Percentiles rank a stretch among this genome's conserved stretches.
These are phyloP conservation scores for Neopestalotiopsis sp. DNA, from an alignment of 2,329 filamentous ascomycete species.

Conservation along the genomic window DNA sequence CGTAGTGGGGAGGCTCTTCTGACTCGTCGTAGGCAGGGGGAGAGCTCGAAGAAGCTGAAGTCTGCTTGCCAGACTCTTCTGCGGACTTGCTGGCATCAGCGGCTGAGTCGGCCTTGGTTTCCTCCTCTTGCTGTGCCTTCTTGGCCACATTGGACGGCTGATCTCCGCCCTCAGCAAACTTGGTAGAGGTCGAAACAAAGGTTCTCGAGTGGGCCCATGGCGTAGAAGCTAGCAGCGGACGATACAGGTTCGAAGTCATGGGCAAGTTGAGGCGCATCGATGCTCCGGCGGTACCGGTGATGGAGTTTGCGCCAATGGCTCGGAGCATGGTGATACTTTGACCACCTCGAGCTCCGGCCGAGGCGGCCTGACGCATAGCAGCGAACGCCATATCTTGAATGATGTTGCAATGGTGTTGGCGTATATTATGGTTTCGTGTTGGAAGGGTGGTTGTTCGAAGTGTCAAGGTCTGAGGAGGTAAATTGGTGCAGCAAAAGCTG, in stretches of 20 bases:
- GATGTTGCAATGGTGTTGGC: slow-evolving; percentile 13
- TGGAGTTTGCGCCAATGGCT: slow-evolving; percentile 2
- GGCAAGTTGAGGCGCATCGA: not conserved
- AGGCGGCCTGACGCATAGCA: slow-evolving; percentile 20
- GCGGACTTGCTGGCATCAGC: slow-evolving; percentile 28
- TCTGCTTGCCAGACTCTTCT: slow-evolving; percentile 30
- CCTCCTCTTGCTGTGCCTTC: slow-evolving; percentile 20
- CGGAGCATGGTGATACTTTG: not conserved
- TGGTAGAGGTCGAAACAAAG: not conserved
- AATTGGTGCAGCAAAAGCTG: slow-evolving; percentile 32
- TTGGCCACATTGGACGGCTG: not conserved
- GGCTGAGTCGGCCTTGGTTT: slow-evolving; percentile 32
- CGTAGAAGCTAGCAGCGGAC: not conserved
- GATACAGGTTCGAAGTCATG: not conserved
- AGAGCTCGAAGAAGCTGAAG: slow-evolving; percentile 27
- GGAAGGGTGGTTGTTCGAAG: slow-evolving; percentile 20
- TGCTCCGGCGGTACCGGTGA: not conserved
- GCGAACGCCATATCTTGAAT: slow-evolving; percentile 27
- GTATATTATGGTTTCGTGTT: slow-evolving; percentile 12
- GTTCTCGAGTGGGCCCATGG: not conserved
- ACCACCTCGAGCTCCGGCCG: slow-evolving; percentile 4
- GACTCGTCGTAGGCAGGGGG: slow-evolving; percentile 29
- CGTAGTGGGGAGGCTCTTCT: slow-evolving; percentile 36
- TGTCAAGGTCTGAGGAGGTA: slow-evolving; percentile 9
- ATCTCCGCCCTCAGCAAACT: not conserved